Base-by-base conservation (phyloP, 441 rosid species). In the Sinapis alba region DNA sequence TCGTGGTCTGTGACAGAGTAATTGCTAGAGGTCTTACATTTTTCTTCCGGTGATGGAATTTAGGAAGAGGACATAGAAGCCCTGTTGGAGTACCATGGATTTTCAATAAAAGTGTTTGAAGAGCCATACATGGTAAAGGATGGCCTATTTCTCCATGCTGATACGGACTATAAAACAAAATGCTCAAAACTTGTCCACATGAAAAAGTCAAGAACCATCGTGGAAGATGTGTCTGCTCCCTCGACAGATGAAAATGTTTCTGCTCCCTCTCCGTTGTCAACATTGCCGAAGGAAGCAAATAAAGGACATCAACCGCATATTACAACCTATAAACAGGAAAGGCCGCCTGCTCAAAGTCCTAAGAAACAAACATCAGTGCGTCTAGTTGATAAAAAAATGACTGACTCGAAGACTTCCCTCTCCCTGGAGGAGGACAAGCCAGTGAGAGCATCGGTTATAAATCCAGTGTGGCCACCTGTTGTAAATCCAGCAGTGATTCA, bases 61-160 rank as follows among this genome's bases (percentile, higher is more conserved):
- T 78, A 93, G 99, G 95, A 88, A 73, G 98, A 95, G 78, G 94
- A 93, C 81, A 81, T 89, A 36, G 91, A 86, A 76, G 80, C 81
- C 71, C 78, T 91, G 43, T 75, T 93, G 81, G 88, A 88, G 62
- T 86, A 90, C 80, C 91, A 96, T 79, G 98, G 97, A 18, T 93
- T 93, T 83, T 73, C 68, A 41, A 78, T 90, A 68, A 96, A 83
- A 86, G 96, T 84, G 69, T 96, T 82, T 81, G 91, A 93, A 83
- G 97, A 91, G 87, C 94, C 88, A 71, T 93, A 93, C 75, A 84
- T 93, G 94, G 97, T 93, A 81, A 96, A 96, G 86, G 92, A 91
- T 66, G 97, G 96, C 38, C 84, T 86, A 10, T 88, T 93, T 79
- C 88, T 90, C 81, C 84, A 90, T 81, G 84, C 72, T 69, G 99